Conservation (phyloP, 148 eudicot species). For the Rhododendron kiyosumense region DNA sequence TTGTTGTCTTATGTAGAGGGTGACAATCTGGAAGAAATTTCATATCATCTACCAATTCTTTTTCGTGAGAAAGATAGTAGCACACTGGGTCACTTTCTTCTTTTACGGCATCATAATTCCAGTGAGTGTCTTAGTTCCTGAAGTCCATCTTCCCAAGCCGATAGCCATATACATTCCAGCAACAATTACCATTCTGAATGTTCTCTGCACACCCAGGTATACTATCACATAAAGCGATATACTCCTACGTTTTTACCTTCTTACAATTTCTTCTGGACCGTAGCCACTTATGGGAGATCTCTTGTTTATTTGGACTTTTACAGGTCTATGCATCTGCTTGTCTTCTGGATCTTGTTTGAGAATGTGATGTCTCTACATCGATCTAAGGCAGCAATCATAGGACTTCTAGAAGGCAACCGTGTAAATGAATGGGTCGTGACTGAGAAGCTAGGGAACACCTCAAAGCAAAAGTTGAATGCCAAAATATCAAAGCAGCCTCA, state of each 20-base stretch:
- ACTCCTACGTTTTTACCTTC: not conserved
- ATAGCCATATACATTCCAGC: conserved; percentile 40
- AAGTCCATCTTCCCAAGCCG: conserved; percentile 35
- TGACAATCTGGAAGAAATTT: conserved; percentile 34
- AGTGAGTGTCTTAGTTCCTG: conserved; percentile 36
- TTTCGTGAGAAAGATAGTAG: conserved; percentile 44
- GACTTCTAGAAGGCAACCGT: conserved; percentile 36
- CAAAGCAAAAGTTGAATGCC: conserved; percentile 19
- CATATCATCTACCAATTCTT: conserved; percentile 42
- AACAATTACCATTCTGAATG: conserved; percentile 36
- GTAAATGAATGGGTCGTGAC: conserved; percentile 47
- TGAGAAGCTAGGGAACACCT: conserved; percentile 39
- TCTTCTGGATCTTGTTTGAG: conserved; percentile 51
- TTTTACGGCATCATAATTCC: conserved; percentile 43
- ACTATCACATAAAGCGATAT: not conserved
- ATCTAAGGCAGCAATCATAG: conserved; percentile 39
- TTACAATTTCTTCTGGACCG: not conserved
- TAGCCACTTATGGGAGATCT: not conserved
- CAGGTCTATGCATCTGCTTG: conserved; percentile 41
- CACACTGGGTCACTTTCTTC: conserved; percentile 48
- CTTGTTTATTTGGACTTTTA: not conserved
- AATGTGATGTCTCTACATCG: conserved; percentile 51
- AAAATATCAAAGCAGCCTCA: conserved; percentile 22
- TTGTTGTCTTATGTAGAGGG: conserved; percentile 25
- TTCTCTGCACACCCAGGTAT: conserved; percentile 29